Conservation (phyloP, 2,329 filamentous ascomycete genomes). For the Aspergillus sojae region DNA sequence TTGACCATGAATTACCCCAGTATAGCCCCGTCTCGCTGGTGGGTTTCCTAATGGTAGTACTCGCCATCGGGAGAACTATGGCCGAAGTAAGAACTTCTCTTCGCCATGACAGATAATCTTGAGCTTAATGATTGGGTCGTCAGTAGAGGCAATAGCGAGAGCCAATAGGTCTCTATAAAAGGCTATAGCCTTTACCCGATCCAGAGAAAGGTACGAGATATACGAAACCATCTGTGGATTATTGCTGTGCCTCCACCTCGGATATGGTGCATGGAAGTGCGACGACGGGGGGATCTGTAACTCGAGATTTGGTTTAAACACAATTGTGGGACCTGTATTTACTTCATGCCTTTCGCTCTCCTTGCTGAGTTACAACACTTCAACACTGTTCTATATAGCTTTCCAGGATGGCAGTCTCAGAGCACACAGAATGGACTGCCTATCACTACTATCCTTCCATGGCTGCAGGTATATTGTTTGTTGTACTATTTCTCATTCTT, state of each 20-base stretch:
- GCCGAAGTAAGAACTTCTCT: not conserved
- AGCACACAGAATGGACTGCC: conserved; percentile 13
- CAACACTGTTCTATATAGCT: not conserved
- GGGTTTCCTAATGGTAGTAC: not conserved
- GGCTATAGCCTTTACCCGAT: conserved; percentile 9
- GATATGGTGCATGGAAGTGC: not conserved
- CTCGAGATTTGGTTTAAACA: not conserved
- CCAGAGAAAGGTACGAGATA: conserved; percentile 22
- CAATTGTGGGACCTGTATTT: not conserved
- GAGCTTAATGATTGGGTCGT: not conserved
- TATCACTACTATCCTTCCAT: conserved; percentile 30
- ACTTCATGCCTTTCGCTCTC: not conserved
- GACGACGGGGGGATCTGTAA: not conserved
- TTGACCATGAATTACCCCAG: not conserved
- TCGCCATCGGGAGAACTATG: not conserved
- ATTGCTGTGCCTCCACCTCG: not conserved
- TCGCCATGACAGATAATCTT: not conserved
- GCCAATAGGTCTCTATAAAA: not conserved
- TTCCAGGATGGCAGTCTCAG: conserved; percentile 3
- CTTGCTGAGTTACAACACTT: not conserved
- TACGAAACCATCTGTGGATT: conserved; percentile 15
- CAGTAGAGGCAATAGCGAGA: not conserved
- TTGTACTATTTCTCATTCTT: conserved; percentile 24
- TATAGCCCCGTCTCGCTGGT: not conserved
- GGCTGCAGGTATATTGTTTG: conserved; percentile 27